A percentile compares a stretch with the other conserved stretches of the same genome.
These are phyloP conservation scores for Leucocoprinus leucothites DNA, from an alignment of 768 basidiomycete species.

Conservation along the genomic window DNA sequence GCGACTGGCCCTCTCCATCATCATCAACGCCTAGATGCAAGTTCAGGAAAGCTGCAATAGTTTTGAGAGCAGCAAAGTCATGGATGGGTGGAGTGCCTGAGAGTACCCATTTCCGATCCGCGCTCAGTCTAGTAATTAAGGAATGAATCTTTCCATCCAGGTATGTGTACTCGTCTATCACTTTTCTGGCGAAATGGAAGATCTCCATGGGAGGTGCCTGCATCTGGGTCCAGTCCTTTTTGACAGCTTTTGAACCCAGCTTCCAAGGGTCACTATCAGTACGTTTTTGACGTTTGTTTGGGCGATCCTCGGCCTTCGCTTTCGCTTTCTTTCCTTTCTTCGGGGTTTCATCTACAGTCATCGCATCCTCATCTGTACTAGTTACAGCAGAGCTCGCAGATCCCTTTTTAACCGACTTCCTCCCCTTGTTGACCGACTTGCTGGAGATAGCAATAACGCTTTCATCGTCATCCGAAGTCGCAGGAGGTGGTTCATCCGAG, in stretches of 20 bases:
- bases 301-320: slow-evolving; percentile 32
- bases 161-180: slow-evolving; percentile 96
- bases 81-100: slow-evolving; percentile 94
- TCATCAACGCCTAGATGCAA: slow-evolving; percentile 93
- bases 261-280: slow-evolving; percentile 78
- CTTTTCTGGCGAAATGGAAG: slow-evolving; percentile 87
- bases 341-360: slow-evolving; percentile 55
- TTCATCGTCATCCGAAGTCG: slow-evolving; percentile 16
- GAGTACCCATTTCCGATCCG: slow-evolving; percentile 89
- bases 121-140: slow-evolving; percentile 71
- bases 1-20: slow-evolving; percentile 74
- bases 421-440: slow-evolving; percentile 11
- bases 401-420: slow-evolving; percentile 13
- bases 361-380: slow-evolving; percentile 36
- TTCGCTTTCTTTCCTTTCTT: slow-evolving; percentile 27
- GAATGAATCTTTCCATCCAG: slow-evolving; percentile 77
- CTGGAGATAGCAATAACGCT: slow-evolving; percentile 2
- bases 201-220: slow-evolving; percentile 83
- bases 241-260: slow-evolving; percentile 56
- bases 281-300: slow-evolving; percentile 59
- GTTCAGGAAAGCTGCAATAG: slow-evolving; percentile 83
- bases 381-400: slow-evolving; percentile 24
- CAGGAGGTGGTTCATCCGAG: slow-evolving; percentile 13
- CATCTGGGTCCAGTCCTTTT: slow-evolving; percentile 76
- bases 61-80: slow-evolving; percentile 88